Conservation (phyloP, 2,329 filamentous ascomycete species). For the Orbilia javanica region DNA sequence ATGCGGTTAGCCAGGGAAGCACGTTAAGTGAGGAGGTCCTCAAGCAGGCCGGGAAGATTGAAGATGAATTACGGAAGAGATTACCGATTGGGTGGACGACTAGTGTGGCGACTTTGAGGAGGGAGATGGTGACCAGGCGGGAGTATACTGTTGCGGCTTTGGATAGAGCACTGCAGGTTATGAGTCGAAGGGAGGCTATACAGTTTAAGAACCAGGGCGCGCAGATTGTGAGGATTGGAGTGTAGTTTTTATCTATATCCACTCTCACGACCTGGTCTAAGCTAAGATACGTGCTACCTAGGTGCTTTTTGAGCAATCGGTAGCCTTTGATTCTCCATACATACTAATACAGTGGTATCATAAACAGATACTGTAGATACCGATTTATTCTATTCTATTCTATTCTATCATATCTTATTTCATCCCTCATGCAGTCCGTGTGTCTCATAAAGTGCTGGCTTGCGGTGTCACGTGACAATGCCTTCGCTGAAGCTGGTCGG, state of each 20-base stretch:
- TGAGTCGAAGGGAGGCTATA: constrained; percentile 88
- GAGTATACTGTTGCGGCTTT: constrained; percentile 89
- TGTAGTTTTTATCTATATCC: constrained; percentile 65
- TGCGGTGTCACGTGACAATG: neutral
- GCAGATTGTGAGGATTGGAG: constrained; percentile 80
- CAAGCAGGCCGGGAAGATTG: constrained; percentile 87
- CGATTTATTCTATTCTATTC: neutral
- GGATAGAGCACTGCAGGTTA: constrained; percentile 83
- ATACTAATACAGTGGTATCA: neutral
- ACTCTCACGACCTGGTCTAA: neutral
- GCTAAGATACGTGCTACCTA: neutral
- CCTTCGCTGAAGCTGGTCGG: neutral
- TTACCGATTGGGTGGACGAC: constrained; percentile 97
- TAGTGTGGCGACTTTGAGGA: constrained; percentile 83
- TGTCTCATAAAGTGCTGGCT: neutral
- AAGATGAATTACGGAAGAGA: constrained; percentile 86
- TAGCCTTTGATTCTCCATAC: neutral
- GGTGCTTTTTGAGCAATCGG: neutral
- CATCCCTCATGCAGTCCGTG: too few relatives aligned
- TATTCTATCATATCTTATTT: too few relatives aligned
- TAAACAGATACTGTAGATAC: neutral
- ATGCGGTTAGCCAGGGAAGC: constrained; percentile 91
- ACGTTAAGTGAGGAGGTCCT: constrained; percentile 88
- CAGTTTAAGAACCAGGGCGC: constrained; percentile 82
- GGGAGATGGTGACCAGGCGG: constrained; percentile 92